A percentile compares a stretch with the other conserved stretches of the same genome.
These are phyloP conservation scores for Cicer arietinum DNA, from an alignment of 306 rosid species.

Conservation along the genomic window DNA sequence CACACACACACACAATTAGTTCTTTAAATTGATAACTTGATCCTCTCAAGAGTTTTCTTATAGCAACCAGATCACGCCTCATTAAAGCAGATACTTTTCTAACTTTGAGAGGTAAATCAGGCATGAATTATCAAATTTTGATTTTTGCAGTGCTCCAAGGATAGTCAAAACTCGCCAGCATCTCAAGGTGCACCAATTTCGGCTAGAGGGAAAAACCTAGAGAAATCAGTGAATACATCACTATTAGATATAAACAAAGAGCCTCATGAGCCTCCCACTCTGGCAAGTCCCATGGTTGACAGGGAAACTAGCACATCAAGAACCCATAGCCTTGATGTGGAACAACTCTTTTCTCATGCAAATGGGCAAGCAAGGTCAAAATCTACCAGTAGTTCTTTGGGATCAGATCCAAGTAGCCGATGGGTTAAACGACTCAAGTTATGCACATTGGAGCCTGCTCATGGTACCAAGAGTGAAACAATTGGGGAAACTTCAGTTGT, in stretches of 20 bases:
- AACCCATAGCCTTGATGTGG: slow-evolving; percentile 79
- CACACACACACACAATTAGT: slow-evolving; percentile 3
- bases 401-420: slow-evolving; percentile 64
- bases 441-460: slow-evolving; percentile 51
- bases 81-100: slow-evolving; percentile 30
- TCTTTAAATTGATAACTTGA: slow-evolving; percentile 20
- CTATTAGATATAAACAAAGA: slow-evolving; percentile 64
- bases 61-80: slow-evolving; percentile 8
- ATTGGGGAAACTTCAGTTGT: slow-evolving; percentile 60
- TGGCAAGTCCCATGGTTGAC: slow-evolving; percentile 55
- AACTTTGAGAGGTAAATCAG: slow-evolving; percentile 40
- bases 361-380: slow-evolving; percentile 54
- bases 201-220: slow-evolving; percentile 52
- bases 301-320: slow-evolving; percentile 77
- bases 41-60: slow-evolving; percentile 35
- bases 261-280: slow-evolving; percentile 50
- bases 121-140: slow-evolving; percentile 26
- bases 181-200: slow-evolving; percentile 50
- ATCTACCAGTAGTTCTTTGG: slow-evolving; percentile 51
- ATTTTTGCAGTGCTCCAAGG: slow-evolving; percentile 62
- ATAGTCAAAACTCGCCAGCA: slow-evolving; percentile 49
- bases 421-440: slow-evolving; percentile 85
- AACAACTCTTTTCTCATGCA: slow-evolving; percentile 67
- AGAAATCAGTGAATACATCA: slow-evolving; percentile 33
- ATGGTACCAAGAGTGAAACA: slow-evolving; percentile 60